A percentile compares a stretch with the other conserved stretches of the same genome.
These are phyloP conservation scores for Wickerhamiella hasegawae DNA, from an alignment of 805 yeast genomes.

Conservation along the genomic window DNA sequence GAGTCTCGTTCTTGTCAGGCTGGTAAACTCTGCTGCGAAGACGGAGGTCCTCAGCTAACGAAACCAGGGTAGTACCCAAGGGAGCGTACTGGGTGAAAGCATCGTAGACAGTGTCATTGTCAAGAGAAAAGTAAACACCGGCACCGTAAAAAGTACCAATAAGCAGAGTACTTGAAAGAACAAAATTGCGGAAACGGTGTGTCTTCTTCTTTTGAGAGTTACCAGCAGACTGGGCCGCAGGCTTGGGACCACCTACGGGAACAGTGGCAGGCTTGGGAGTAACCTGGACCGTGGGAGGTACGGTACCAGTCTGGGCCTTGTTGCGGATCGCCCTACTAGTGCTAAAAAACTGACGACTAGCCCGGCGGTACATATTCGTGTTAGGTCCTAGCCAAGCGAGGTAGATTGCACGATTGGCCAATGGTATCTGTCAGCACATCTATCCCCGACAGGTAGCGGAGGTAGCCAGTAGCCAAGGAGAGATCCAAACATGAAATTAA, in stretches of 20 bases:
- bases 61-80: conserved; percentile 38
- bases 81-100: conserved; percentile 50
- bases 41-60: conserved; percentile 29
- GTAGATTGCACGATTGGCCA: too few species aligned
- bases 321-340: neutral
- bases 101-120: conserved; percentile 45
- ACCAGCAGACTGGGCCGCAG: neutral
- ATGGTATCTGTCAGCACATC: too few species aligned
- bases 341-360: neutral
- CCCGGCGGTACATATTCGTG: neutral
- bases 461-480: too few species aligned
- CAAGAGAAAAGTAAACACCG: conserved; percentile 42
- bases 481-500: too few species aligned
- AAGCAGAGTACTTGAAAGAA: conserved; percentile 15
- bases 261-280: too few species aligned
- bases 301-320: neutral
- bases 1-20: neutral
- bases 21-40: conserved; percentile 9
- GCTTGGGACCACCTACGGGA: neutral
- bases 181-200: conserved; percentile 20
- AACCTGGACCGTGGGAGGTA: neutral
- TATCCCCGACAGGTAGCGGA: too few species aligned
- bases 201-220: conserved; percentile 5
- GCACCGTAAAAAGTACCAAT: conserved; percentile 33
- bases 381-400: too few species aligned